Evolutionary conservation across 441 rosid genomes (phyloP).

Genomic region (Kokia cookei): DNA sequence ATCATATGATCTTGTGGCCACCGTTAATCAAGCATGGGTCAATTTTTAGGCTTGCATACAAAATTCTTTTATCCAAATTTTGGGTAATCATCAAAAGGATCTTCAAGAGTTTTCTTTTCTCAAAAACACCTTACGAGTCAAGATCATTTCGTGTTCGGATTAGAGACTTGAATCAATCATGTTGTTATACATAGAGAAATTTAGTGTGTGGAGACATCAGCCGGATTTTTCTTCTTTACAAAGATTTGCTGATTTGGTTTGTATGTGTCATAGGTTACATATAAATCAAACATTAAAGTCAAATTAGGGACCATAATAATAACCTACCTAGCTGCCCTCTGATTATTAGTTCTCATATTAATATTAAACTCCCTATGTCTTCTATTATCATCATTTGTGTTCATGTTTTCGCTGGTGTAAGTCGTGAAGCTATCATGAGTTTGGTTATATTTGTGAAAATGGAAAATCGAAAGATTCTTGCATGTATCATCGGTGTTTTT

Average conservation of each 20-base stretch:
- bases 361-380: background rate
- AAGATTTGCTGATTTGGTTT: constrained; percentile 48
- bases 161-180: background rate
- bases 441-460: background rate
- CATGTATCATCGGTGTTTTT: background rate
- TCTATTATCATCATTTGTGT: background rate
- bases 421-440: background rate
- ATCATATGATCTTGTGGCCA: constrained; percentile 19
- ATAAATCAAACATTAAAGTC: constrained; percentile 20
- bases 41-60: constrained; percentile 1
- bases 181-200: background rate
- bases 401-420: background rate
- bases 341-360: constrained; percentile 11
- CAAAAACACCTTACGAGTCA: constrained; percentile 18
- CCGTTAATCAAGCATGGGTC: constrained; percentile 22
- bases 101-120: constrained; percentile 18
- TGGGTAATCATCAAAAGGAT: constrained; percentile 31
- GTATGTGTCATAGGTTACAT: constrained; percentile 24
- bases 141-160: constrained; percentile 6
- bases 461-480: background rate
- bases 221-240: constrained; percentile 23
- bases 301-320: constrained; percentile 18
- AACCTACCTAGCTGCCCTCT: constrained; percentile 14
- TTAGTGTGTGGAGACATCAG: constrained; percentile 20
- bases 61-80: constrained; percentile 11